phyloP scores from a whole-genome alignment of 139 green algal genomes.

The Nannochloris sp. region DNA sequence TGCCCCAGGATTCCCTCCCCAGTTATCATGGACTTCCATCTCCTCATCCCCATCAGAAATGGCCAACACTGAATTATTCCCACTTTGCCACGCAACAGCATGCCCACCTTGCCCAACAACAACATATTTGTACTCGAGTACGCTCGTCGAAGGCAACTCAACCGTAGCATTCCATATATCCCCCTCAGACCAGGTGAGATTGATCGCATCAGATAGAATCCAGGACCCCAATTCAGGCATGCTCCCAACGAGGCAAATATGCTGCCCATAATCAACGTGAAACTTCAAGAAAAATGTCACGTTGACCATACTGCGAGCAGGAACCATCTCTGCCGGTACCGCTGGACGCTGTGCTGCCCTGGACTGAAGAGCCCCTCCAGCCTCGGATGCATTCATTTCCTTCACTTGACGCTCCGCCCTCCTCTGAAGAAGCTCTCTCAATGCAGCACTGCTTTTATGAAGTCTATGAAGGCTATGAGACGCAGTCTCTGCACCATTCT shows the following conservation, averaged over 20 bases:
- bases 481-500: background rate
- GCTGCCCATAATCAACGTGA: slow-evolving; percentile 36
- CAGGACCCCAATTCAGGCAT: slow-evolving; percentile 32
- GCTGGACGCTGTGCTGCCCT: background rate
- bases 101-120: slow-evolving; percentile 26
- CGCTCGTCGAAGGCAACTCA: slow-evolving; percentile 21
- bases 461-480: slow-evolving; percentile 12
- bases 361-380: background rate
- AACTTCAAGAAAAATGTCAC: slow-evolving; percentile 37
- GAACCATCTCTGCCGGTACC: background rate
- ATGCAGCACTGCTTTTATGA: slow-evolving; percentile 9
- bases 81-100: slow-evolving; percentile 37
- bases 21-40: slow-evolving; percentile 49
- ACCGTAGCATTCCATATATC: slow-evolving; percentile 31
- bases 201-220: slow-evolving; percentile 19
- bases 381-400: background rate
- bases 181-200: slow-evolving; percentile 35
- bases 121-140: slow-evolving; percentile 53
- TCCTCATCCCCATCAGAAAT: slow-evolving; percentile 19
- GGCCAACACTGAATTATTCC: slow-evolving; percentile 51
- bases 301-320: background rate
- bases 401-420: slow-evolving; percentile 11
- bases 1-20: slow-evolving; percentile 35
- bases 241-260: slow-evolving; percentile 30
- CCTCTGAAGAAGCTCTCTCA: slow-evolving; percentile 13